Evolutionary conservation across 129 eudicot species (phyloP).

Genomic region (Tagetes patula): DNA sequence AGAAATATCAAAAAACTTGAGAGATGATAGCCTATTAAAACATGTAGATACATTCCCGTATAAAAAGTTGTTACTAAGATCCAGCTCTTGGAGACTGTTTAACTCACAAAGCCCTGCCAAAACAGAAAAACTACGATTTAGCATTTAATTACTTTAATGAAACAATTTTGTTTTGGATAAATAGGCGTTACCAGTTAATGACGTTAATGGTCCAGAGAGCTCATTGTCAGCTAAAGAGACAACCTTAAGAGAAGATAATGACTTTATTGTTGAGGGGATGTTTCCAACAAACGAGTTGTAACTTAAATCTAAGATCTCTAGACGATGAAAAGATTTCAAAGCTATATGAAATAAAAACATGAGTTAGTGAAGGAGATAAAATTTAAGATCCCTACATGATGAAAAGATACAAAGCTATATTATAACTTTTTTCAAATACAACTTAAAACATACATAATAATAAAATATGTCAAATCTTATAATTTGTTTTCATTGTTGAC

Average conservation of each 20-base stretch:
- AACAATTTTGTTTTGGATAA: not conserved
- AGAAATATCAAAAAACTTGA: not conserved
- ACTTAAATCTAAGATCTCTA: constrained; percentile 27
- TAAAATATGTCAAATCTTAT: too few relatives aligned
- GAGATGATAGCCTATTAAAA: not conserved
- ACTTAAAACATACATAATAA: too few relatives aligned
- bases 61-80: not conserved
- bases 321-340: constrained; percentile 20
- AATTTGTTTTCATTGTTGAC: too few relatives aligned
- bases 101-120: not conserved
- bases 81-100: not conserved
- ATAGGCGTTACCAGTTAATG: constrained; percentile 16
- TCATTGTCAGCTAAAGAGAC: not conserved
- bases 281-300: constrained; percentile 17
- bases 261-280: constrained; percentile 23
- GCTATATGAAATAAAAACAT: not conserved
- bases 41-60: not conserved
- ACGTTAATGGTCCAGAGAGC: not conserved
- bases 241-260: constrained; percentile 22
- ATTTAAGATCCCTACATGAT: too few relatives aligned
- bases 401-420: too few relatives aligned
- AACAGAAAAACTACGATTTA: not conserved
- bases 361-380: too few relatives aligned
- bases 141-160: constrained; percentile 1
- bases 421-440: too few relatives aligned